Base-by-base conservation (phyloP, 352 stramenopile genomes). In the Phytopythium boreale region DNA sequence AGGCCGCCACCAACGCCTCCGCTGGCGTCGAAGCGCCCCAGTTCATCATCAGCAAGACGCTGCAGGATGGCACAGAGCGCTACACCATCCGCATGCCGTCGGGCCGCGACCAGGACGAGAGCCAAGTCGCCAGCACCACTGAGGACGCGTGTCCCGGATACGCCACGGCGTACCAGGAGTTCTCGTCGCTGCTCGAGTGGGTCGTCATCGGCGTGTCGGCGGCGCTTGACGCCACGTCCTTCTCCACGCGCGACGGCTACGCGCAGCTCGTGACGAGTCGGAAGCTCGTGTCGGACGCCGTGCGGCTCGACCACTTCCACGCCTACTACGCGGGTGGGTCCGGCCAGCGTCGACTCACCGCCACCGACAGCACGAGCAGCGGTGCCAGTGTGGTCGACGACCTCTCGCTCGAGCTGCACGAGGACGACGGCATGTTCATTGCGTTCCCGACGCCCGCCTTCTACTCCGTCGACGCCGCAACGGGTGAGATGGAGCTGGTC, bases 61-160 rank as follows among this genome's bases (percentile, higher is more conserved):
- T 93, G 36, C 64, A 71, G 9, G 84, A 90, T 59, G 82, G 82
- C 55, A 90, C 82, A 10, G 70, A 81, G 47, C 82, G 82, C 29
- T 89, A 83, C 68, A 93, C 84, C 31, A 88, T 93, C 72, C 87
- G 80, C 65, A 82, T 78, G 31, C 62, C 67, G 31, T 78, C 78
- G 14, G 81, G 82, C 15, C 64, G 76, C 41, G 61, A 77, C 20
- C 64, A 81, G 22, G 57, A 81, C 41, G 61, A 62, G 31, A 50
- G 36, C 15, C 47, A 62, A 11, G 60, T 57, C 3, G 63, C 67
- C 15, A 67, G 67, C 29, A 80, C 67, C 4, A 76, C 68, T 4
- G 67, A 84, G 24, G 58, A 55, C 0, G 50, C 63, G 10, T 87
- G 79, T 37, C 75, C 79, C 2, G 76, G 74, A 8, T 87, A 87